A percentile compares a stretch with the other conserved stretches of the same genome.
Conservation (phyloP, 2,329 filamentous ascomycete genomes). For the Calonectria leucothoes region DNA sequence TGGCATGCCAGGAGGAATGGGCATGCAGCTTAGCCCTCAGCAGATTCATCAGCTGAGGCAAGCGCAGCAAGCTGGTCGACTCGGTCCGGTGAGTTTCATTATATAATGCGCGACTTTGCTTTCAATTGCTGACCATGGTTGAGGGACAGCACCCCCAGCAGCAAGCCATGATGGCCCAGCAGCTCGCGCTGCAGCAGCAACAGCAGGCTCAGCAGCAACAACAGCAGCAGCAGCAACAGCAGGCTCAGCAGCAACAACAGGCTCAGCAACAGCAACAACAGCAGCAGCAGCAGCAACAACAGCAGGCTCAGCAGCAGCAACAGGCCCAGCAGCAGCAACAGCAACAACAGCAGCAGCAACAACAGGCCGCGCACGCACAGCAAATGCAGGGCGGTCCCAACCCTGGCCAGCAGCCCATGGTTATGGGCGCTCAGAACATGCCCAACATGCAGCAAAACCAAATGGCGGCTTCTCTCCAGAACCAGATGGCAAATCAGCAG, state of each 20-base stretch:
- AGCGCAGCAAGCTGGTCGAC: constrained; percentile 45
- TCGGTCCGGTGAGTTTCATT: constrained; percentile 54
- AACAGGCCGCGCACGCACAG: constrained; percentile 50
- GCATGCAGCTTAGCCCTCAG: constrained; percentile 63
- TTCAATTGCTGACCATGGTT: constrained; percentile 27
- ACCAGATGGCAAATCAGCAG: constrained; percentile 46
- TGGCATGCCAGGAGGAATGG: constrained; percentile 60
- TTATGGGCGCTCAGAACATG: constrained; percentile 61
- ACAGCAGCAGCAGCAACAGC: constrained; percentile 54
- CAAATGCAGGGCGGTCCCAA: constrained; percentile 55
- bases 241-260: constrained; percentile 49
- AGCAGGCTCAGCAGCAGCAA: constrained; percentile 40
- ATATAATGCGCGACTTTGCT: constrained; percentile 1
- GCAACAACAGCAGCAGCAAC: constrained; percentile 49
- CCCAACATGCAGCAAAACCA: constrained; percentile 57
- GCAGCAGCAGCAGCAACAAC: constrained; percentile 53
- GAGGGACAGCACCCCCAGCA: constrained; percentile 46
- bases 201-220: constrained; percentile 49
- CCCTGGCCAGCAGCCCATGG: constrained; percentile 61
- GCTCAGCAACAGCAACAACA: constrained; percentile 50
- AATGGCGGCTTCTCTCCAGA: constrained; percentile 47
- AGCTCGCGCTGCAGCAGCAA: constrained; percentile 54
- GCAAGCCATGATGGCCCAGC: constrained; percentile 56
- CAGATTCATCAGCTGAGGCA: constrained; percentile 64
- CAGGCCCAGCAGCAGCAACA: constrained; percentile 52